These are phyloP conservation scores for Auriscalpium orientale DNA, from an alignment of 768 basidiomycete species.

Conservation along the genomic window DNA sequence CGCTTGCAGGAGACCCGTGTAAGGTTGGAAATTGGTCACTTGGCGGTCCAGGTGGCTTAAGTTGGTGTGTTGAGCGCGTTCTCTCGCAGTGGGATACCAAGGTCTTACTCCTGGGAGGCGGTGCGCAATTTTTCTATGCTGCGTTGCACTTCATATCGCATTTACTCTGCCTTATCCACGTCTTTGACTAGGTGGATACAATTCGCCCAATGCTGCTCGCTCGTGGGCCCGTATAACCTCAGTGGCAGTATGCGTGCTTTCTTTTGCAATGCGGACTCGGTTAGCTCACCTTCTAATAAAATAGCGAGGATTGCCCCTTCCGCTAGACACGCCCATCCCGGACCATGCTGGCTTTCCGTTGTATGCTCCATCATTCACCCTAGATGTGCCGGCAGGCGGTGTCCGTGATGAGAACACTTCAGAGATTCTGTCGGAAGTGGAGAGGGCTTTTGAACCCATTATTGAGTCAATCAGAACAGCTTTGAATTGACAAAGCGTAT, in stretches of 20 bases:
- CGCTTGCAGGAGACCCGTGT: conserved; percentile 78
- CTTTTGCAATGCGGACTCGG: neutral
- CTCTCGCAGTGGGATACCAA: conserved; percentile 50
- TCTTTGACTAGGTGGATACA: conserved; percentile 60
- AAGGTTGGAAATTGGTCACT: conserved; percentile 67
- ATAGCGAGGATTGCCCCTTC: conserved; percentile 49
- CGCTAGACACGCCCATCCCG: conserved; percentile 60
- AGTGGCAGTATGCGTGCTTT: conserved; percentile 46
- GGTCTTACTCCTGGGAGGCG: conserved; percentile 71
- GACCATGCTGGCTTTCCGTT: conserved; percentile 66
- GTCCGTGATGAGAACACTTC: conserved; percentile 68
- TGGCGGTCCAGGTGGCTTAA: conserved; percentile 47
- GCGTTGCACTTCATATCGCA: neutral
- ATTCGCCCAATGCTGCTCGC: conserved; percentile 74
- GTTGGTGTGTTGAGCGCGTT: conserved; percentile 55
- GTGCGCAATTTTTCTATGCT: conserved; percentile 27
- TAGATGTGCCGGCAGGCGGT: conserved; percentile 68
- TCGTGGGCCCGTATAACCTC: conserved; percentile 84
- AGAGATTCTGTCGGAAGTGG: conserved; percentile 43
- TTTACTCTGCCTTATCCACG: too few species aligned
- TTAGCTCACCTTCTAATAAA: neutral
- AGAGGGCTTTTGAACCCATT: conserved; percentile 20
- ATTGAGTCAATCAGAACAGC: conserved; percentile 8
- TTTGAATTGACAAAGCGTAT: too few species aligned
- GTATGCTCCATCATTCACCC: conserved; percentile 75